Percentiles rank a stretch among this genome's conserved stretches.
These are phyloP conservation scores for Primulina huaijiensis DNA, from an alignment of 257 asterid genomes.

Conservation along the genomic window DNA sequence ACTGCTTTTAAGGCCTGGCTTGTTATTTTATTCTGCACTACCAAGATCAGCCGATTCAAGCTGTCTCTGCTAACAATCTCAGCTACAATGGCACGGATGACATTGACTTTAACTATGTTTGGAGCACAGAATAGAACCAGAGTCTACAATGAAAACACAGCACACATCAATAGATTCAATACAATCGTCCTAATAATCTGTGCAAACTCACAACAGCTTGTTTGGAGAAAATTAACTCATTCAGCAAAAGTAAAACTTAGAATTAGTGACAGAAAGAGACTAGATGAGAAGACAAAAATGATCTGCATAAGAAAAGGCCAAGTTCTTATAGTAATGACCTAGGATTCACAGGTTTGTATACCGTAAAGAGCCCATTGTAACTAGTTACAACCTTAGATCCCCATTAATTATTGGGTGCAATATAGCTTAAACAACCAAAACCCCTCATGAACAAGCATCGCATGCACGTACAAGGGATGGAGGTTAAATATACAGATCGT, in stretches of 20 bases:
- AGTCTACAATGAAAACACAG: conserved; percentile 42
- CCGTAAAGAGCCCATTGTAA: not conserved
- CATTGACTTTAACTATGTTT: conserved; percentile 45
- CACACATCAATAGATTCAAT: conserved; percentile 23
- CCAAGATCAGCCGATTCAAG: conserved; percentile 53
- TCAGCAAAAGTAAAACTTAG: not conserved
- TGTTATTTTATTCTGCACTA: conserved; percentile 59
- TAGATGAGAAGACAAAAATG: not conserved
- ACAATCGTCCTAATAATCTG: not conserved
- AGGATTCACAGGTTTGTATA: not conserved
- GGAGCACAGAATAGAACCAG: conserved; percentile 58
- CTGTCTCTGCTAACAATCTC: conserved; percentile 42
- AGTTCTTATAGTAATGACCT: not conserved
- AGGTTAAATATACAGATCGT: not conserved
- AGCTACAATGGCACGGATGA: conserved; percentile 45
- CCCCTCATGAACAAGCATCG: not conserved
- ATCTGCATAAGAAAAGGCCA: not conserved
- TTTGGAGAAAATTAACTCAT: not conserved
- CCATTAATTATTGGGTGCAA: not conserved
- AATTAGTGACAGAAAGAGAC: not conserved
- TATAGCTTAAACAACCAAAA: not conserved
- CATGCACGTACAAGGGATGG: not conserved
- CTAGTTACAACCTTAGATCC: not conserved
- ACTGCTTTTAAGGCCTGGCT: conserved; percentile 66
- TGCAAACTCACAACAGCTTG: not conserved